Evolutionary conservation across 176 grass and related monocot species (phyloP), one percentile per base, ranked within the genome.

Genomic region (Elaeis guineensis): DNA sequence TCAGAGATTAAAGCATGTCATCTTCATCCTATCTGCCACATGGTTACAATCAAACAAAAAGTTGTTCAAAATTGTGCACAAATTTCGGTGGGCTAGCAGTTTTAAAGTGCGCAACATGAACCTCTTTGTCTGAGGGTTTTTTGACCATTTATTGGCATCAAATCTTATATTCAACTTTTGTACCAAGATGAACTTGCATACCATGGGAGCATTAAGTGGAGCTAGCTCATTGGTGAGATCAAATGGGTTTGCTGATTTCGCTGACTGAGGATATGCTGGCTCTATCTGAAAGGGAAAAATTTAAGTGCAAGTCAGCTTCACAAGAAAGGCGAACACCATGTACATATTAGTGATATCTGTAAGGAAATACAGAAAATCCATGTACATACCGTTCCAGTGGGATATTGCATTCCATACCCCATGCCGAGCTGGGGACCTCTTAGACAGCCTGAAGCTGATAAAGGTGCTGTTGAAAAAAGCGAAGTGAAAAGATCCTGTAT

Each of bases 401-500:
- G 87, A 78, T 98, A 89, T 56, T 85, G 87, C 81, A 92, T 89
- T 49, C 44, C 32, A 62, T 91, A 89, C 56, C 93, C 93, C 84
- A 91, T 97, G 73, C 80, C 80, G 76, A 62, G 78, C 4, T 85
- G 85, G 17, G 80, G 73, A 52, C 84, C 79, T 77, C 84, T 78
- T 64, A 81, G 87, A 84, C 79, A 98, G 49, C 72, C 72, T 67
- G 62, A 79, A 76, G 85, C 71, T 73, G 79, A 52, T 80, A 68
- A 57, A 76, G 81, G 30, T 74, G 81, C 64, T 58, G 76, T 29
- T 61, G 78, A 65, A 82, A 92, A 98, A 19, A 98, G 74, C 49
- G 87, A 85, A 55, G 84, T 73, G 72, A 98, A 98, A 67, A 98
- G 71, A 81, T 79, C 93, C 87, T 98, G 74, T 54, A 83, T 56